phyloP scores from a whole-genome alignment of 148 eudicot genomes.

The Nyssa sinensis region DNA sequence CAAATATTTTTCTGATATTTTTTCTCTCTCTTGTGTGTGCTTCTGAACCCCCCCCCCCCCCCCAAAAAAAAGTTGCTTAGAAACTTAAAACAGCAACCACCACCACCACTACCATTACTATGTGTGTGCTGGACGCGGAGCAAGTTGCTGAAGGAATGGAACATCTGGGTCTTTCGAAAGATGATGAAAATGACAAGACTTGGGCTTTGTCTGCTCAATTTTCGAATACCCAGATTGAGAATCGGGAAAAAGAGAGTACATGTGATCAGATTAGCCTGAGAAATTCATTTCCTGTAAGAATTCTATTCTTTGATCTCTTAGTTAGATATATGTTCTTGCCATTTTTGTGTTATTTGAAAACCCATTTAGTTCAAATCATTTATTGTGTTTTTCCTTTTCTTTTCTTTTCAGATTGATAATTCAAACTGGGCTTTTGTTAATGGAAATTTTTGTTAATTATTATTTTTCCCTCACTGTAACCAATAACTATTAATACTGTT shows the following conservation, averaged over 20 bases:
- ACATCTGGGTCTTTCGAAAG: too few species aligned
- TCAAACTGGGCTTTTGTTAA: too few species aligned
- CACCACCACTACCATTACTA: too few species aligned
- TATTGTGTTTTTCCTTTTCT: neutral
- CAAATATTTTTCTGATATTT: conserved; percentile 10
- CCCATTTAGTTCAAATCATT: neutral
- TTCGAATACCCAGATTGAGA: conserved; percentile 37
- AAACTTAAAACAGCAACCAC: too few species aligned
- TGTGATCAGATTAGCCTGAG: conserved; percentile 12
- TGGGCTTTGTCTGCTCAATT: conserved; percentile 21
- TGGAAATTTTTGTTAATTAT: neutral
- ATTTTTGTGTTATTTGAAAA: neutral
- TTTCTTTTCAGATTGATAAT: too few species aligned
- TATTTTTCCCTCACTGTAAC: neutral
- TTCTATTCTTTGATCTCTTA: neutral
- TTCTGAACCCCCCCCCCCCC: neutral
- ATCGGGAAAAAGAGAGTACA: conserved; percentile 21
- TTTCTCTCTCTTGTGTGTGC: too few species aligned
- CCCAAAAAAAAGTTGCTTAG: conserved; percentile 31
- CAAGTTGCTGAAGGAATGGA: conserved; percentile 41
- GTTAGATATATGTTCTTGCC: too few species aligned
- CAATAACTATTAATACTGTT: neutral
- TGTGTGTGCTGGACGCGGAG: conserved; percentile 62
- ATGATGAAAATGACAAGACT: conserved; percentile 19
- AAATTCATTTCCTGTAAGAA: conserved; percentile 46